phyloP scores from a whole-genome alignment of 441 rosid species.

The Capsella rubella region DNA sequence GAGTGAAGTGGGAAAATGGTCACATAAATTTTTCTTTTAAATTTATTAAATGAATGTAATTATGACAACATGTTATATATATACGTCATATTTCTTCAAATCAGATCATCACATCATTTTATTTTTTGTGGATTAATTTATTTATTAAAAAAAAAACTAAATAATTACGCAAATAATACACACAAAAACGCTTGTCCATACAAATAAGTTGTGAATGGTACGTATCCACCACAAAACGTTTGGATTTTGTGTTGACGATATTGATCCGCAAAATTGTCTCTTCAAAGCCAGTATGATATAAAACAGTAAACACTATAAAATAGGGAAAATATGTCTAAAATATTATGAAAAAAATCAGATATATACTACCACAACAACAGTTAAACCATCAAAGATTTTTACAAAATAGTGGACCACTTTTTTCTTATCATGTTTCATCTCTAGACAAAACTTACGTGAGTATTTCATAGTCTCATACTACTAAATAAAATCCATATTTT shows the following conservation, averaged over 20 bases:
- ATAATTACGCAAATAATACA: neutral
- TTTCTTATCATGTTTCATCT: neutral
- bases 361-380: constrained; percentile 3
- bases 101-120: too few species aligned
- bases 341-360: neutral
- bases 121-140: too few species aligned
- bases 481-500: neutral
- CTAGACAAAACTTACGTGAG: neutral
- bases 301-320: constrained; percentile 13
- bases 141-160: too few species aligned
- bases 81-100: too few species aligned
- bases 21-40: too few species aligned
- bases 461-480: neutral
- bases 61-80: too few species aligned
- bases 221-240: constrained; percentile 1
- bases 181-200: neutral
- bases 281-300: neutral
- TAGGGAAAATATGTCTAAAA: neutral
- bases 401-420: neutral
- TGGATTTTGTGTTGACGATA: constrained; percentile 22
- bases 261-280: constrained; percentile 3
- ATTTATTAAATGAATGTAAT: too few species aligned
- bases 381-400: neutral
- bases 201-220: constrained; percentile 11
- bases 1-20: too few species aligned